These are phyloP conservation scores for Aureobasidium sp. DNA, from an alignment of 2,329 filamentous ascomycete genomes.

Conservation along the genomic window DNA sequence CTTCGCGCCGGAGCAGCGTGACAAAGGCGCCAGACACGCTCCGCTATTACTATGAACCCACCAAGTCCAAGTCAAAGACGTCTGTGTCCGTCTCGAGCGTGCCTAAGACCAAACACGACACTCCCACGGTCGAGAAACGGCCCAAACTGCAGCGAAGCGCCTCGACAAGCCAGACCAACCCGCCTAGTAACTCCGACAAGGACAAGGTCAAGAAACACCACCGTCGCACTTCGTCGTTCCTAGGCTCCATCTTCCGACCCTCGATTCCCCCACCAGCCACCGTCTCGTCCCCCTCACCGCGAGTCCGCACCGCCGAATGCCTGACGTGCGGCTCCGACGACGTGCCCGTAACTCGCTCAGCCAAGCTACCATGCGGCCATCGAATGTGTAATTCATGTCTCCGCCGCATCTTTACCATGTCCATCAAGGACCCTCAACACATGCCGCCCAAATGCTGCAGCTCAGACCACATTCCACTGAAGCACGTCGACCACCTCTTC, in stretches of 20 bases:
- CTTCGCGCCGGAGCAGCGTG: not conserved
- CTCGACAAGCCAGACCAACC: not conserved
- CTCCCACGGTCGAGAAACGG: not conserved
- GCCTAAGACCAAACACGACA: not conserved
- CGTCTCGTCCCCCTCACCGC: constrained; percentile 1
- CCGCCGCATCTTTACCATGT: constrained; percentile 64
- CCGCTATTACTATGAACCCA: not conserved
- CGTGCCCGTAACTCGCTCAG: constrained; percentile 52
- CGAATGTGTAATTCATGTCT: constrained; percentile 74
- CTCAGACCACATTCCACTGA: constrained; percentile 61
- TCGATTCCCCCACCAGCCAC: constrained; percentile 10
- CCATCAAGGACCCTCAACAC: constrained; percentile 64
- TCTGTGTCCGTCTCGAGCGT: not conserved
- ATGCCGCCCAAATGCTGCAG: constrained; percentile 84
- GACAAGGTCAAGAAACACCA: not conserved
- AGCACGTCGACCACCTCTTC: constrained; percentile 68
- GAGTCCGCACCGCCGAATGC: constrained; percentile 46
- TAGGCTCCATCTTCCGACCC: constrained; percentile 19
- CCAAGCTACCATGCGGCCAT: constrained; percentile 69
- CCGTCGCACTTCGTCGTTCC: constrained; percentile 12
- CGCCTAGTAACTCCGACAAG: not conserved
- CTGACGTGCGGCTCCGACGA: constrained; percentile 62
- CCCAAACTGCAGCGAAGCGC: constrained; percentile 3
- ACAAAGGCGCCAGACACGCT: not conserved
- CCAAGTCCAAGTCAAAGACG: not conserved